These are phyloP conservation scores for Hypomontagnella monticulosa DNA, from an alignment of 495 filamentous ascomycete genomes.

Conservation along the genomic window DNA sequence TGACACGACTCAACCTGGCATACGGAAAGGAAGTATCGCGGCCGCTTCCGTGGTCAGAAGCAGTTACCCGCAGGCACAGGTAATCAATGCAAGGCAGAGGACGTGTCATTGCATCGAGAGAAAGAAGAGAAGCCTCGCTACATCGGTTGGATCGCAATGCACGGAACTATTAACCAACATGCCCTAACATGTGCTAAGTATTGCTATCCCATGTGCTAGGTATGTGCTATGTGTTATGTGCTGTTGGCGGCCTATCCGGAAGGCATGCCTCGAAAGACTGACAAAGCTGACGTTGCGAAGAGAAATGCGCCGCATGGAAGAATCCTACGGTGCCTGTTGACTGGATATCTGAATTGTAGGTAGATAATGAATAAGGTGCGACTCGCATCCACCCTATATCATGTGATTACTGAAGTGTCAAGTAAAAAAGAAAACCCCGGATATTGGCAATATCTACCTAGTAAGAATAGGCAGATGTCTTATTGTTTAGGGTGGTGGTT, in stretches of 20 bases:
- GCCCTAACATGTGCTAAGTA: too few relatives aligned
- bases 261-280: not conserved
- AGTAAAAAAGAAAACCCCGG: not conserved
- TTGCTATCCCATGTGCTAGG: too few relatives aligned
- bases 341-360: constrained; percentile 24
- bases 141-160: constrained; percentile 35
- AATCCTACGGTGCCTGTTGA: constrained; percentile 25
- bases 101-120: constrained; percentile 27
- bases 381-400: constrained; percentile 35
- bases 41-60: constrained; percentile 41
- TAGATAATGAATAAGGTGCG: constrained; percentile 16
- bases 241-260: constrained; percentile 27
- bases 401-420: constrained; percentile 30
- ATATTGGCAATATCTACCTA: not conserved
- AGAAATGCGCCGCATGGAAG: constrained; percentile 33
- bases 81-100: constrained; percentile 41
- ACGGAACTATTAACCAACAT: constrained; percentile 32
- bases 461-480: not conserved
- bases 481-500: not conserved
- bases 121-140: constrained; percentile 23
- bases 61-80: constrained; percentile 36
- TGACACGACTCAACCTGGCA: constrained; percentile 36
- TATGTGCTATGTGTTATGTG: too few relatives aligned
- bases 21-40: constrained; percentile 39
- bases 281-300: constrained; percentile 31